These are phyloP conservation scores for Annulohypoxylon moriforme DNA, from an alignment of 495 filamentous ascomycete species.

Conservation along the genomic window DNA sequence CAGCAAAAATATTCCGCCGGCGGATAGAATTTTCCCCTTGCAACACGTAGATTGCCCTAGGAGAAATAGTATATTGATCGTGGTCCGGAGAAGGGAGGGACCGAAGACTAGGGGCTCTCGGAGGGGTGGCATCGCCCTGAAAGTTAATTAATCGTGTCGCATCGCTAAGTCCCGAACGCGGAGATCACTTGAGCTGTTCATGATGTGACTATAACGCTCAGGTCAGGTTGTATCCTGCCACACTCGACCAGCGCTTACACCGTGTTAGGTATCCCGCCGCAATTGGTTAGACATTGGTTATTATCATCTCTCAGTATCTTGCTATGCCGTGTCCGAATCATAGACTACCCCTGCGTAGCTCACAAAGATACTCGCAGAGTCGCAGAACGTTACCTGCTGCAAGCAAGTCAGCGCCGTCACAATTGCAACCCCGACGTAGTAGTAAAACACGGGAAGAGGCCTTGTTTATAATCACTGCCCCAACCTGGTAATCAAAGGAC, in stretches of 20 bases:
- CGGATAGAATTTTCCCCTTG: slow-evolving; percentile 18
- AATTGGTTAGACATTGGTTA: slow-evolving; percentile 21
- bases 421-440: slow-evolving; percentile 38
- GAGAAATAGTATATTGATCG: slow-evolving; percentile 9
- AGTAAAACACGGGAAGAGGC: slow-evolving; percentile 35
- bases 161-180: slow-evolving; percentile 46
- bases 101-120: slow-evolving; percentile 22
- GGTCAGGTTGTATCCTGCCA: slow-evolving; percentile 31
- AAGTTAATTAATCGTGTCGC: slow-evolving; percentile 44
- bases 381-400: slow-evolving; percentile 33
- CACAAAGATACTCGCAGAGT: slow-evolving; percentile 10
- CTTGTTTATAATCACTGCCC: slow-evolving; percentile 32
- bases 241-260: slow-evolving; percentile 16
- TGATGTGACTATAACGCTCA: slow-evolving; percentile 36
- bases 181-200: slow-evolving; percentile 47
- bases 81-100: slow-evolving; percentile 23
- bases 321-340: slow-evolving; percentile 28
- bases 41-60: slow-evolving; percentile 22
- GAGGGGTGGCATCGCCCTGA: slow-evolving; percentile 42
- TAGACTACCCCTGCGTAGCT: slow-evolving; percentile 36
- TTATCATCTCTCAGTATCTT: slow-evolving; percentile 20
- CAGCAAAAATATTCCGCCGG: slow-evolving; percentile 5
- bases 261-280: slow-evolving; percentile 38
- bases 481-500: slow-evolving; percentile 36
- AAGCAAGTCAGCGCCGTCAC: slow-evolving; percentile 40